Evolutionary conservation across 495 filamentous ascomycete genomes (phyloP).

Genomic region (Lindgomyces ingoldianus): DNA sequence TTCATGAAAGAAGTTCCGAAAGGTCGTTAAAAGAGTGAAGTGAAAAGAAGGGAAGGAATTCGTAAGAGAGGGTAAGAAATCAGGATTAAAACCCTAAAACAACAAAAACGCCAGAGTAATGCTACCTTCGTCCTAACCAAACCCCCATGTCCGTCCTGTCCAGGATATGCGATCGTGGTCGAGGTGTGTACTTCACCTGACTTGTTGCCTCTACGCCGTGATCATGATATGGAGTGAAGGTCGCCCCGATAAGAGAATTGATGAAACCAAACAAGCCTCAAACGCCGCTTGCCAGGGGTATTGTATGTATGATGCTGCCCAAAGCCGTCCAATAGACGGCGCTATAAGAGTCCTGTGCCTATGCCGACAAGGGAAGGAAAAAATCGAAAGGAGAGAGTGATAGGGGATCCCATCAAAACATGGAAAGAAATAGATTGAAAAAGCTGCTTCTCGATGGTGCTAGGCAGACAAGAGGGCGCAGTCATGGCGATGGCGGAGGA

Average conservation of each 20-base stretch:
- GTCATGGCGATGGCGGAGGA: background rate
- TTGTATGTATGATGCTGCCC: slow-evolving; percentile 23
- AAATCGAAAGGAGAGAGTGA: slow-evolving; percentile 5
- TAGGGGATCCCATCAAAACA: slow-evolving; percentile 6
- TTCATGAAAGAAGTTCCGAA: no score
- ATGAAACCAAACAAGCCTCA: slow-evolving; percentile 16
- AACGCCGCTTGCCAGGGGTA: slow-evolving; percentile 33
- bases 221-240: slow-evolving; percentile 5
- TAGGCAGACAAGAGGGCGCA: slow-evolving; percentile 18
- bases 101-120: background rate
- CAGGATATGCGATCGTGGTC: background rate
- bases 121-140: background rate
- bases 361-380: slow-evolving; percentile 14
- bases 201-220: slow-evolving; percentile 16
- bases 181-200: background rate
- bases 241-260: slow-evolving; percentile 15
- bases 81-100: background rate
- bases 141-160: background rate
- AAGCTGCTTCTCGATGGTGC: slow-evolving; percentile 1
- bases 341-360: background rate
- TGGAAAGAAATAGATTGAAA: slow-evolving; percentile 4
- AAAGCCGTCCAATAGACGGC: slow-evolving; percentile 18
- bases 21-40: background rate
- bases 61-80: background rate
- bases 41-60: background rate